Percentiles rank a stretch among this genome's conserved stretches.
Evolutionary conservation across 164 flowering plant species (phyloP).

Genomic region (Vitis amurensis): DNA sequence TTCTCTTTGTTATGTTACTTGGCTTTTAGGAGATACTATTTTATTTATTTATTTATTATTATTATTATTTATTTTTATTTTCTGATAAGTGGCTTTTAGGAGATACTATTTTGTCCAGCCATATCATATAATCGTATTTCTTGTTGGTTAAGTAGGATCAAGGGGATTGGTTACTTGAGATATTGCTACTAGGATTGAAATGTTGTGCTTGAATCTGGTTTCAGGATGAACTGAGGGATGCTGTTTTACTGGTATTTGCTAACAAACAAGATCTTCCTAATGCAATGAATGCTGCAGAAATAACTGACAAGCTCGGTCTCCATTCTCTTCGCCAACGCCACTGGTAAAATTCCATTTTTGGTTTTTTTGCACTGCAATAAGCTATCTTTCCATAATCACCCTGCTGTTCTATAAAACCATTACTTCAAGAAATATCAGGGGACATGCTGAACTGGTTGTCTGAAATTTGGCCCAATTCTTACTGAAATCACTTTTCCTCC

Average conservation of each 20-base stretch:
- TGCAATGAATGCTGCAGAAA: conserved; percentile 45
- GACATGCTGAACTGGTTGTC: too few species aligned
- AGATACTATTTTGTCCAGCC: too few species aligned
- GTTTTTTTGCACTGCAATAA: neutral
- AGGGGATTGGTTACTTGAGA: neutral
- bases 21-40: too few species aligned
- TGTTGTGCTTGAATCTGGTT: conserved; percentile 7
- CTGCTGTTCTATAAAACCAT: neutral
- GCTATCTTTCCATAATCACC: neutral
- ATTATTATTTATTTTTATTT: too few species aligned
- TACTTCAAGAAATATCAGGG: too few species aligned
- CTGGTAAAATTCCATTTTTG: conserved; percentile 37
- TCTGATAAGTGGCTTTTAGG: too few species aligned
- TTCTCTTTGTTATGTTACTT: too few species aligned
- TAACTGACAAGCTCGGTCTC: conserved; percentile 43
- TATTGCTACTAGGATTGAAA: neutral
- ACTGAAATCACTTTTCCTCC: too few species aligned
- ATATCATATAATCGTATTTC: too few species aligned
- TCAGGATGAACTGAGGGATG: conserved; percentile 72
- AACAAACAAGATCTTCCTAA: conserved; percentile 46
- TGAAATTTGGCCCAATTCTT: too few species aligned
- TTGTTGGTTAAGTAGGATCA: conserved; percentile 2
- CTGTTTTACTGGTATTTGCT: conserved; percentile 49
- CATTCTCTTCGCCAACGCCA: conserved; percentile 50
- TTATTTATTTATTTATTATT: too few species aligned